These are phyloP conservation scores for Ustilago loliicola DNA, from an alignment of 1,284 basidiomycete genomes.

Conservation along the genomic window DNA sequence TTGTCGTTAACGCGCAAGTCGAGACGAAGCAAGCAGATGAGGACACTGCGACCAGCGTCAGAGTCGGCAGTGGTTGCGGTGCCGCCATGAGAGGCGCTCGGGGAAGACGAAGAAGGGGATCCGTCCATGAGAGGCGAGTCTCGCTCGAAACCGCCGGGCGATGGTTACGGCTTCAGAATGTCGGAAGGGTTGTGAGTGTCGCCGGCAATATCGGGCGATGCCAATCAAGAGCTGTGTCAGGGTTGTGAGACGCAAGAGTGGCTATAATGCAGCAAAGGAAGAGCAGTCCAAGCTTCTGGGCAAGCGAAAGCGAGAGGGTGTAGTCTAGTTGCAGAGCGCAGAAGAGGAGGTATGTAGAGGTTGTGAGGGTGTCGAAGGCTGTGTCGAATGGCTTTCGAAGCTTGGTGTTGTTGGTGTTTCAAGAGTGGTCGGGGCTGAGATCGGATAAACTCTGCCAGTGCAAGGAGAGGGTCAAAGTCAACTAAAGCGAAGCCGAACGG, in stretches of 20 bases:
- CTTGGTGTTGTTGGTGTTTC: neutral
- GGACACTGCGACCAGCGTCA: conserved; percentile 38
- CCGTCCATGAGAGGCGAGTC: conserved; percentile 22
- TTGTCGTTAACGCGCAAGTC: conserved; percentile 72
- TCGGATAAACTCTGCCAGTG: neutral
- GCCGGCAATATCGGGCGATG: neutral
- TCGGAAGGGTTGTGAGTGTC: neutral
- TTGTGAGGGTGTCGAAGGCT: neutral
- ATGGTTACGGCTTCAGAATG: neutral
- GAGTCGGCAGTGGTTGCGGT: conserved; percentile 31
- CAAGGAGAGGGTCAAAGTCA: neutral
- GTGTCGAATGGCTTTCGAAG: neutral
- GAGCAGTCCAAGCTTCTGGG: neutral
- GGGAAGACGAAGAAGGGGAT: conserved; percentile 34
- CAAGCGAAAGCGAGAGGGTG: neutral
- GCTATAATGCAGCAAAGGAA: neutral
- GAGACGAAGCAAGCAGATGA: conserved; percentile 63
- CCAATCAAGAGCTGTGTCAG: neutral
- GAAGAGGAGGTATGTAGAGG: neutral
- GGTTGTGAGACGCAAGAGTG: neutral
- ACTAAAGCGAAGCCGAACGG: neutral
- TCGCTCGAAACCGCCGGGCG: neutral
- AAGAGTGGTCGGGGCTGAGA: neutral
- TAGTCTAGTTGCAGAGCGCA: neutral
- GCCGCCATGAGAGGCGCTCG: conserved; percentile 34